These are phyloP conservation scores for Fusarium cyanostomum DNA, from an alignment of 2,329 filamentous ascomycete species.

Conservation along the genomic window DNA sequence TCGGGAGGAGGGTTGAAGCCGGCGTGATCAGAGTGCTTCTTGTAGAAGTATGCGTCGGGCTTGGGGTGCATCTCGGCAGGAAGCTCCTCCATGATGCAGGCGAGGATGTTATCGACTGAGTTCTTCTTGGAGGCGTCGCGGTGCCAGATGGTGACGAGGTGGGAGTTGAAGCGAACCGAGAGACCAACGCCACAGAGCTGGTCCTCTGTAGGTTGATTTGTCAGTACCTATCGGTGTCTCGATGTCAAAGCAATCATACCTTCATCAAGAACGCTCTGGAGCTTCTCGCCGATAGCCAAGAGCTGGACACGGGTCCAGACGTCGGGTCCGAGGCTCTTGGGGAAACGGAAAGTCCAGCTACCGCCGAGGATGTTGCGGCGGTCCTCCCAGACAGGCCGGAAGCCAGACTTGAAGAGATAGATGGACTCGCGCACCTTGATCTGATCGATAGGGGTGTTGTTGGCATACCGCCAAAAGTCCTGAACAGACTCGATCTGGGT, in stretches of 20 bases:
- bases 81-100: constrained; percentile 77
- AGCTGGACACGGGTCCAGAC: constrained; percentile 86
- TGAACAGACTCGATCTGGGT: constrained; percentile 79
- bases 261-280: constrained; percentile 77
- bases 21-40: constrained; percentile 87
- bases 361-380: constrained; percentile 86
- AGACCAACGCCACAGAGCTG: constrained; percentile 91
- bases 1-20: constrained; percentile 76
- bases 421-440: constrained; percentile 81
- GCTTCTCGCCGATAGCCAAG: constrained; percentile 82
- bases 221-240: constrained; percentile 12
- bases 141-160: constrained; percentile 93
- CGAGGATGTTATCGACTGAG: constrained; percentile 78
- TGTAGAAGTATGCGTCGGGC: constrained; percentile 80
- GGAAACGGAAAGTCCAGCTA: constrained; percentile 91
- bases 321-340: constrained; percentile 75
- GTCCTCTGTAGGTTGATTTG: constrained; percentile 63
- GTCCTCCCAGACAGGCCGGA: constrained; percentile 84
- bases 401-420: constrained; percentile 82
- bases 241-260: constrained; percentile 56
- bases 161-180: constrained; percentile 87
- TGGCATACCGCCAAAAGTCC: constrained; percentile 86
- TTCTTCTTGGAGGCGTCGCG: constrained; percentile 83
- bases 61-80: constrained; percentile 78
- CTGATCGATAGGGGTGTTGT: constrained; percentile 80